phyloP scores from a whole-genome alignment of 192 early-diverging fungal genomes.

The Coemansia sp. region DNA sequence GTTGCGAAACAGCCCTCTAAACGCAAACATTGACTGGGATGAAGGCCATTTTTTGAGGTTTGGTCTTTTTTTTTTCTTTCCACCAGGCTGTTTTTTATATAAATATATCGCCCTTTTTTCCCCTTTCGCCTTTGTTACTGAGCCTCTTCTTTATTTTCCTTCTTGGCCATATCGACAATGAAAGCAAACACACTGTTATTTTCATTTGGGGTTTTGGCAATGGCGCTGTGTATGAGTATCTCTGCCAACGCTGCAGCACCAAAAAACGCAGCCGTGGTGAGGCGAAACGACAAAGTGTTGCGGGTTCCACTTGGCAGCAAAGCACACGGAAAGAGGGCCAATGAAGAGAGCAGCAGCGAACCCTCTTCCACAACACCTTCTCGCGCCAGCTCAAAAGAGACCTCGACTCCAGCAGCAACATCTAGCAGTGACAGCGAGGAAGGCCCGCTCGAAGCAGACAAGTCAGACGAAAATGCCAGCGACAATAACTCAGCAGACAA shows the following conservation, averaged over 20 bases:
- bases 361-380: background rate
- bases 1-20: too few relatives aligned
- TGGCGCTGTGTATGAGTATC: background rate
- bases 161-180: background rate
- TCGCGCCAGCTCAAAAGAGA: background rate
- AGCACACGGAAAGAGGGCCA: background rate
- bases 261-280: background rate
- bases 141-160: background rate
- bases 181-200: background rate
- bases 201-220: background rate
- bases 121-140: slow-evolving; percentile 1
- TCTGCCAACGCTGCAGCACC: background rate
- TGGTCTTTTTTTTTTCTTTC: background rate
- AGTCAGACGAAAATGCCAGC: slow-evolving; percentile 5
- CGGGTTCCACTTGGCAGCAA: slow-evolving; percentile 9
- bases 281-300: slow-evolving; percentile 7
- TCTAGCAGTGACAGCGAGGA: slow-evolving; percentile 12
- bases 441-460: slow-evolving; percentile 22
- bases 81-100: background rate
- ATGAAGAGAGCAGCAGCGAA: slow-evolving; percentile 6
- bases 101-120: background rate
- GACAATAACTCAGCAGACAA: slow-evolving; percentile 9
- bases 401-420: slow-evolving; percentile 8
- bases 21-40: too few relatives aligned
- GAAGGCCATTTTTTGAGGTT: background rate